Conservation (phyloP, 345 rosid species). For the Orychophragmus violaceus region DNA sequence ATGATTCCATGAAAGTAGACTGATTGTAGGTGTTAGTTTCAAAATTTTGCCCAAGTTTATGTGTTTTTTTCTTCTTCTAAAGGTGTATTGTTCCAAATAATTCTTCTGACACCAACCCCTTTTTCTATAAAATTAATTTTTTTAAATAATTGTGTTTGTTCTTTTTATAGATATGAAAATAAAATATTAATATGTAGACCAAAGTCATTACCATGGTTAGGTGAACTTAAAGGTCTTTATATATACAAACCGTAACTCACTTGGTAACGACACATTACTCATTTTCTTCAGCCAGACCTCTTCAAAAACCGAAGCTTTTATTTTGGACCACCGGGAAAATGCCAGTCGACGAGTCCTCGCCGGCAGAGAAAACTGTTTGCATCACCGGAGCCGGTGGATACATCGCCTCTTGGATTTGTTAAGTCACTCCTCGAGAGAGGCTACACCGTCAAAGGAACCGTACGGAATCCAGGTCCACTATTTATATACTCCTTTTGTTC, state of each 20-base stretch:
- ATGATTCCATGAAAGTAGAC: conserved; percentile 3
- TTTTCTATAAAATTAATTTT: neutral
- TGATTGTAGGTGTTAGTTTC: neutral
- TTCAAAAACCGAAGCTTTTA: neutral
- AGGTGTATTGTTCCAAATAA: neutral
- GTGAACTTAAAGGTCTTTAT: conserved; percentile 20
- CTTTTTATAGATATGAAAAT: neutral
- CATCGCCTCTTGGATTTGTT: conserved; percentile 94
- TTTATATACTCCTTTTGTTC: neutral
- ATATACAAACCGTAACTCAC: neutral
- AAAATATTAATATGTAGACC: neutral
- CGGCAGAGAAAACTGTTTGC: conserved; percentile 53
- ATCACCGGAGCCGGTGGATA: conserved; percentile 99
- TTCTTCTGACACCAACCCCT: conserved; percentile 23
- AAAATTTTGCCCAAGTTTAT: neutral
- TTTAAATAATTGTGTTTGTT: neutral
- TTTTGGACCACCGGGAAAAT: conserved; percentile 18
- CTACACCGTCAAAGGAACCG: conserved; percentile 77
- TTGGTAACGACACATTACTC: neutral
- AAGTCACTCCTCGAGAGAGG: conserved; percentile 73
- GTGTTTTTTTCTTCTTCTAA: neutral
- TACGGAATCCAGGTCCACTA: conserved; percentile 67
- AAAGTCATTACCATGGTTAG: conserved; percentile 15
- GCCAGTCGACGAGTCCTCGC: conserved; percentile 39
- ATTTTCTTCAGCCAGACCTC: neutral